phyloP scores from a whole-genome alignment of 2,329 filamentous ascomycete species.

The Ceratocystis cubensis region DNA sequence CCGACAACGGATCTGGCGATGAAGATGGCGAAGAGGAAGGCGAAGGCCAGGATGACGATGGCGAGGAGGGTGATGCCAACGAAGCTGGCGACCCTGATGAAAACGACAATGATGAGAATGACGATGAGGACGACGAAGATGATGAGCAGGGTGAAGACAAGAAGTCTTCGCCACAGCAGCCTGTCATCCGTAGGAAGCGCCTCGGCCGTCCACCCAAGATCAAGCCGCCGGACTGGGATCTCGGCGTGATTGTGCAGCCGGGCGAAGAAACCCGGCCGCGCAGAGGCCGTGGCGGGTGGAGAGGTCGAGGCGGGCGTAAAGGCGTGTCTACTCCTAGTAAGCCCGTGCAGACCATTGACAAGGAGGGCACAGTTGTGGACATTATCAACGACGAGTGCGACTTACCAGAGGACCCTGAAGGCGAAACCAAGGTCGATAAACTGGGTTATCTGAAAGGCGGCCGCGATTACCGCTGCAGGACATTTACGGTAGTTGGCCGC shows the following conservation, averaged over 20 bases:
- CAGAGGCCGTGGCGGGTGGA: slow-evolving; percentile 59
- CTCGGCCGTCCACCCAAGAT: slow-evolving; percentile 82
- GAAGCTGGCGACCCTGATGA: slow-evolving; percentile 32
- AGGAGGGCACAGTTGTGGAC: slow-evolving; percentile 82
- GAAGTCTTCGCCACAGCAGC: slow-evolving; percentile 35
- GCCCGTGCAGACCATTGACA: slow-evolving; percentile 76
- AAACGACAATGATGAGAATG: slow-evolving; percentile 38
- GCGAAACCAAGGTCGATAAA: slow-evolving; percentile 89
- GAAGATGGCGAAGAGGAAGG: slow-evolving; percentile 17
- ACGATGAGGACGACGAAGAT: slow-evolving; percentile 29
- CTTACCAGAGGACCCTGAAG: slow-evolving; percentile 73
- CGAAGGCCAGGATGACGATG: slow-evolving; percentile 19
- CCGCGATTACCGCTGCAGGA: slow-evolving; percentile 87
- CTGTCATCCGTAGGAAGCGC: slow-evolving; percentile 59
- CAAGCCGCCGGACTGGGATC: slow-evolving; percentile 65
- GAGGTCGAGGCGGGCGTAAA: slow-evolving; percentile 50
- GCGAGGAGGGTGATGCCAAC: slow-evolving; percentile 19
- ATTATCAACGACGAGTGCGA: slow-evolving; percentile 87
- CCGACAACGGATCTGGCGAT: slow-evolving; percentile 5
- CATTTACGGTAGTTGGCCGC: slow-evolving; percentile 78
- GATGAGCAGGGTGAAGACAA: slow-evolving; percentile 32
- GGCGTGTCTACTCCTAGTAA: slow-evolving; percentile 62
- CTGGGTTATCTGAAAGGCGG: slow-evolving; percentile 68
- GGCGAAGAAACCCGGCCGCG: slow-evolving; percentile 44
- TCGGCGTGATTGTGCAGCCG: slow-evolving; percentile 43